These are phyloP conservation scores for Ogataea salicorniae DNA, from an alignment of 805 yeast genomes.

Conservation along the genomic window DNA sequence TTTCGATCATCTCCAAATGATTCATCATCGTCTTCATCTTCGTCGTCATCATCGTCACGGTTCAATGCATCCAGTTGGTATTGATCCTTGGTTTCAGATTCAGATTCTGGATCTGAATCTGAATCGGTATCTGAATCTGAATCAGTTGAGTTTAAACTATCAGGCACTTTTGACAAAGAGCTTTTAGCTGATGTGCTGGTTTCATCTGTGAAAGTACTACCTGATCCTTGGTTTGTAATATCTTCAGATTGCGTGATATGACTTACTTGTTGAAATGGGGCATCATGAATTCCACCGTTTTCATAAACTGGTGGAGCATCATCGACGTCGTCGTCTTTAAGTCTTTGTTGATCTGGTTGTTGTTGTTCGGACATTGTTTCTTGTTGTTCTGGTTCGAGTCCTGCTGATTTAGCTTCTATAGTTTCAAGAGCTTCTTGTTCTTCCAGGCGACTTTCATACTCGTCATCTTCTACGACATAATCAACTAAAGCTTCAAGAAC, in stretches of 20 bases:
- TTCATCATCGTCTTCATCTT: conserved; percentile 17
- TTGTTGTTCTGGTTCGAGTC: conserved; percentile 4
- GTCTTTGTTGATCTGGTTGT: too few species aligned
- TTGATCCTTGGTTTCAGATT: conserved; percentile 8
- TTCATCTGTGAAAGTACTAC: conserved; percentile 12
- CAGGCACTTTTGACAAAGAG: neutral
- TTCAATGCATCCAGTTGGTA: conserved; percentile 5
- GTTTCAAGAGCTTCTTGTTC: conserved; percentile 18
- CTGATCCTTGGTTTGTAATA: neutral
- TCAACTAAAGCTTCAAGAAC: conserved; percentile 64
- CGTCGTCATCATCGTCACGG: conserved; percentile 11
- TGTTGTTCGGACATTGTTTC: neutral
- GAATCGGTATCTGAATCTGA: conserved; percentile 9
- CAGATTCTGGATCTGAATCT: conserved; percentile 18
- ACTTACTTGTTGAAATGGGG: too few species aligned
- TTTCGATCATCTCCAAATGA: neutral
- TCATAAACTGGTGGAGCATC: too few species aligned
- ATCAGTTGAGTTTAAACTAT: neutral
- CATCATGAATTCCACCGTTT: too few species aligned
- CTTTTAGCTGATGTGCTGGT: neutral
- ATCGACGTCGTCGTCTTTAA: too few species aligned
- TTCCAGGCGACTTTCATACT: conserved; percentile 29
- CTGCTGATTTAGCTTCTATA: conserved; percentile 4
- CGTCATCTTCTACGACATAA: conserved; percentile 50
- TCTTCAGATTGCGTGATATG: too few species aligned